Percentiles rank a stretch among this genome's conserved stretches.
phyloP scores from a whole-genome alignment of 768 basidiomycete species.

The Boletus reticulatus region DNA sequence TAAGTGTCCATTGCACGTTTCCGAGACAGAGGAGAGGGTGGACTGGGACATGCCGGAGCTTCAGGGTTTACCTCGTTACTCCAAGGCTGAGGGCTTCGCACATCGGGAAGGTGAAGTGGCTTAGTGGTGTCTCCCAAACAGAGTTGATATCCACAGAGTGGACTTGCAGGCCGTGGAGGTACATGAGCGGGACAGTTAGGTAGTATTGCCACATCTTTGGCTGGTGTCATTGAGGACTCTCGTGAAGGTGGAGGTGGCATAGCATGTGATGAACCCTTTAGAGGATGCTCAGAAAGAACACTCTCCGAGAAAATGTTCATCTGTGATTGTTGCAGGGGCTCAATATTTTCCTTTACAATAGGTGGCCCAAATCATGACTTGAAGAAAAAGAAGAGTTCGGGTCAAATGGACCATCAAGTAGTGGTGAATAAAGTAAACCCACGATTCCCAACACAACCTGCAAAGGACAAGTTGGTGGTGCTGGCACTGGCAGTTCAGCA shows the following conservation, averaged over 20 bases:
- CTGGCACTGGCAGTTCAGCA: constrained; percentile 4
- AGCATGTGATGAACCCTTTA: constrained; percentile 19
- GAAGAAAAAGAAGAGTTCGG: neutral
- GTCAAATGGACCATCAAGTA: neutral
- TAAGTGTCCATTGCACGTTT: constrained; percentile 9
- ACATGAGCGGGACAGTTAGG: constrained; percentile 15
- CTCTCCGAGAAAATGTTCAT: constrained; percentile 19
- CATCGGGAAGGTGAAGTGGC: neutral
- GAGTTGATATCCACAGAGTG: constrained; percentile 9
- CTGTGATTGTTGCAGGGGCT: constrained; percentile 3
- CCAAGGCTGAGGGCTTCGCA: neutral
- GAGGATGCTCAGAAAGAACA: constrained; percentile 7
- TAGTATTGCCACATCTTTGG: constrained; percentile 6
- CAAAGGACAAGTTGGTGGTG: constrained; percentile 6
- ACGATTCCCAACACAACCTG: constrained; percentile 18
- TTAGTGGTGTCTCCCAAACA: constrained; percentile 10
- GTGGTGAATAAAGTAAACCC: neutral
- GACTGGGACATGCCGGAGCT: neutral
- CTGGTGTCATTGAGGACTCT: constrained; percentile 26
- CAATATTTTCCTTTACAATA: constrained; percentile 17
- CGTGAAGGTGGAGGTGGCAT: constrained; percentile 30
- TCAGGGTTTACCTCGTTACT: constrained; percentile 6
- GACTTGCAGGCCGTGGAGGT: constrained; percentile 23
- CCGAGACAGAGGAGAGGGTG: constrained; percentile 3
- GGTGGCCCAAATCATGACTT: constrained; percentile 35